Conservation (phyloP, 2,329 filamentous ascomycete genomes). For the Fusarium floridanum region DNA sequence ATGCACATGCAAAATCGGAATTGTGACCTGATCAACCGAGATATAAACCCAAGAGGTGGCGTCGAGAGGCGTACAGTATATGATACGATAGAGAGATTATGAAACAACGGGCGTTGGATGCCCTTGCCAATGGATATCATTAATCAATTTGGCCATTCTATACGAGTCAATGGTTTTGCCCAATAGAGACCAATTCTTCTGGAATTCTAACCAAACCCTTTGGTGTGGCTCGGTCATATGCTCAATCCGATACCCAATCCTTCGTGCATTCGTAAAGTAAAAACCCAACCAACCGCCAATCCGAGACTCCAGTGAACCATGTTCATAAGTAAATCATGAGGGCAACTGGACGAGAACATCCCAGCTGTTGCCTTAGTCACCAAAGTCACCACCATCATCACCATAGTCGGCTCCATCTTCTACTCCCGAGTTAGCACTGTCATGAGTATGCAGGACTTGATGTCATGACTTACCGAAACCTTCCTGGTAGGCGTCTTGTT, state of each 20-base stretch:
- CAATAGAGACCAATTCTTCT: background rate
- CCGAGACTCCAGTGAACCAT: constrained; percentile 13
- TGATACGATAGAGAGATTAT: constrained; percentile 7
- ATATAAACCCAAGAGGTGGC: background rate
- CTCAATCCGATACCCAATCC: constrained; percentile 10
- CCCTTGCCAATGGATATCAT: constrained; percentile 9
- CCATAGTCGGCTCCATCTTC: constrained; percentile 50
- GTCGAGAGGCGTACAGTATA: background rate
- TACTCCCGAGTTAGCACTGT: constrained; percentile 41
- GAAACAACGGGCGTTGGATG: constrained; percentile 11
- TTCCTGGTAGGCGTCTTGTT: constrained; percentile 68
- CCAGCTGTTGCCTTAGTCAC: constrained; percentile 15
- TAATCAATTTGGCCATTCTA: background rate
- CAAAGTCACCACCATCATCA: constrained; percentile 38
- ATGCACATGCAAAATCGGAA: background rate
- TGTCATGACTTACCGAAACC: constrained; percentile 54
- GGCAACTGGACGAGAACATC: background rate
- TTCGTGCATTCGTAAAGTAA: constrained; percentile 19
- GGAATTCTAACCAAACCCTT: constrained; percentile 1
- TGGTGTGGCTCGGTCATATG: background rate
- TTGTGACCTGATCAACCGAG: background rate
- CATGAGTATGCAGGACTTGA: background rate
- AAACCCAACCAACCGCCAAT: background rate
- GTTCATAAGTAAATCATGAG: constrained; percentile 11
- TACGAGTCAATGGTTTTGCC: background rate